Conservation (phyloP, 1,139 yeast genomes). For the Scheffersomyces titani region DNA sequence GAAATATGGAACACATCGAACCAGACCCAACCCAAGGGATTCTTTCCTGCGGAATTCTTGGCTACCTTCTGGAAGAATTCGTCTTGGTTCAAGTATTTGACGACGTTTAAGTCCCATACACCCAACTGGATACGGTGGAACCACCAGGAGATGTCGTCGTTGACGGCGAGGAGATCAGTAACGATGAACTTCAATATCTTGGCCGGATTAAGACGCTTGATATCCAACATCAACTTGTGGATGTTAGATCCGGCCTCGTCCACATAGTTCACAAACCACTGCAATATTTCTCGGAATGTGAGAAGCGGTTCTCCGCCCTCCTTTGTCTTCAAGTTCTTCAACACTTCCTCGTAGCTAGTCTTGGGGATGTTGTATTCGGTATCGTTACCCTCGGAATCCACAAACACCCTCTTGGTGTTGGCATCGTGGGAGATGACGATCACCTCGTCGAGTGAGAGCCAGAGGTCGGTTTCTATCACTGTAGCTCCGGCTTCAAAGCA, state of each 20-base stretch:
- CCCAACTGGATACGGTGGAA: constrained; percentile 70
- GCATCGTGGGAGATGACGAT: constrained; percentile 78
- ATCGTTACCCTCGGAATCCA: constrained; percentile 41
- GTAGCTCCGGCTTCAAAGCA: constrained; percentile 72
- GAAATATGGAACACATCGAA: constrained; percentile 43
- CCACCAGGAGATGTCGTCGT: constrained; percentile 65
- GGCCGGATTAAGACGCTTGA: constrained; percentile 71
- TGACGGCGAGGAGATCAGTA: constrained; percentile 46
- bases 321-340: constrained; percentile 56
- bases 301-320: constrained; percentile 61
- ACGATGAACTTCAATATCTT: constrained; percentile 56
- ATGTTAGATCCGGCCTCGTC: constrained; percentile 16
- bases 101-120: constrained; percentile 71
- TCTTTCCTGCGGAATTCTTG: constrained; percentile 5
- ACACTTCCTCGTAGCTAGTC: constrained; percentile 36
- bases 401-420: constrained; percentile 61
- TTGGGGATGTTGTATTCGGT: constrained; percentile 42
- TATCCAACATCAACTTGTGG: constrained; percentile 70
- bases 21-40: constrained; percentile 20
- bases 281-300: constrained; percentile 58
- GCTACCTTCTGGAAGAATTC: constrained; percentile 29
- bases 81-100: constrained; percentile 52
- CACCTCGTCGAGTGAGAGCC: constrained; percentile 70
- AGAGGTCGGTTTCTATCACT: constrained; percentile 82
- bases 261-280: constrained; percentile 54